These are phyloP conservation scores for Yamadazyma akitaensis DNA, from an alignment of 805 yeast species.

Conservation along the genomic window DNA sequence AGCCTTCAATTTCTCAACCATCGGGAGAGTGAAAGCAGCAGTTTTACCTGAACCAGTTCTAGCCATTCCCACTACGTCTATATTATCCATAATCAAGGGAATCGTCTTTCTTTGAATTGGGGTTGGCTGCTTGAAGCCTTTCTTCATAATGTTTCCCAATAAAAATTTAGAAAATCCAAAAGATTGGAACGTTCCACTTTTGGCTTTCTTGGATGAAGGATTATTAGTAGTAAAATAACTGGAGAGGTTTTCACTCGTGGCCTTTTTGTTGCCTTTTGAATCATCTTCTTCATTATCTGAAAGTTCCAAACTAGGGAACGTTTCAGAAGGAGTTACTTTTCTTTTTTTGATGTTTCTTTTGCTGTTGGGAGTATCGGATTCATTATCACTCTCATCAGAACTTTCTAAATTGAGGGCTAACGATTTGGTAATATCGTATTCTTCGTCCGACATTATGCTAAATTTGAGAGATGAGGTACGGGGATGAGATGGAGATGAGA, in stretches of 20 bases:
- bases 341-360: constrained; percentile 23
- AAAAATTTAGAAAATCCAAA: constrained; percentile 80
- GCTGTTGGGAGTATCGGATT: background rate
- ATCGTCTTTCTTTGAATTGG: constrained; percentile 97
- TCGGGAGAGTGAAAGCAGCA: constrained; percentile 91
- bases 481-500: constrained; percentile 12
- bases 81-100: constrained; percentile 78
- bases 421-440: constrained; percentile 58
- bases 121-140: constrained; percentile 93
- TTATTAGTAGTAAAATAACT: constrained; percentile 40
- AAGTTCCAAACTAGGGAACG: constrained; percentile 52
- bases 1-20: constrained; percentile 77
- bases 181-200: constrained; percentile 82
- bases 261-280: constrained; percentile 15
- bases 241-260: constrained; percentile 17
- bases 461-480: background rate
- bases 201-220: constrained; percentile 54
- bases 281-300: constrained; percentile 48
- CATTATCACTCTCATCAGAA: constrained; percentile 20
- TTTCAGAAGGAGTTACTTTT: constrained; percentile 19
- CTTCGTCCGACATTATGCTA: constrained; percentile 14
- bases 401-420: constrained; percentile 47
- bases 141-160: constrained; percentile 65
- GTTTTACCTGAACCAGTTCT: constrained; percentile 99
- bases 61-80: constrained; percentile 99